Conservation (phyloP, 2,329 filamentous ascomycete genomes). For the Kalmusia sp. region DNA sequence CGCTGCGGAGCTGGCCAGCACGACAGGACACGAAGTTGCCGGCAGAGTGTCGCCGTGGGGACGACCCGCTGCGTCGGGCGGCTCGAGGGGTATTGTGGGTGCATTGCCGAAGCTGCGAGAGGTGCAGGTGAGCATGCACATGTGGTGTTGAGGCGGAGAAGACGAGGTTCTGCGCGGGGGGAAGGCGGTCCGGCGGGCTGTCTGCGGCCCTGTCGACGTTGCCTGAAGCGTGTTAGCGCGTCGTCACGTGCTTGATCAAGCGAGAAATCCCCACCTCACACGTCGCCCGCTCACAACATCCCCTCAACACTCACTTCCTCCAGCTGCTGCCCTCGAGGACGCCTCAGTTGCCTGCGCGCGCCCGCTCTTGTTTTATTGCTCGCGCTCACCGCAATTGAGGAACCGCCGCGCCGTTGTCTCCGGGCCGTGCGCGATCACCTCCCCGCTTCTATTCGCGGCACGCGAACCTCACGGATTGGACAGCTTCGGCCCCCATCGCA, state of each 20-base stretch:
- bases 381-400: slow-evolving; percentile 18
- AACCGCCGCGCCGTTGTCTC: slow-evolving; percentile 31
- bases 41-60: background rate
- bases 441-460: slow-evolving; percentile 48
- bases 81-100: slow-evolving; percentile 17
- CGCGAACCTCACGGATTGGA: slow-evolving; percentile 50
- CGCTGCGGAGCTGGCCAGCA: background rate
- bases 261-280: slow-evolving; percentile 41
- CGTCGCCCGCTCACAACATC: slow-evolving; percentile 34
- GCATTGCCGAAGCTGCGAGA: slow-evolving; percentile 19
- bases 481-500: slow-evolving; percentile 44
- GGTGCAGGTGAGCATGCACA: slow-evolving; percentile 24
- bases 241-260: slow-evolving; percentile 36
- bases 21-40: background rate
- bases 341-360: slow-evolving; percentile 18
- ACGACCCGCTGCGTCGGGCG: slow-evolving; percentile 12
- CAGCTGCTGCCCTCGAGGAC: slow-evolving; percentile 8
- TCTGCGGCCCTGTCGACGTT: slow-evolving; percentile 21
- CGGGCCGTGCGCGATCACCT: slow-evolving; percentile 44
- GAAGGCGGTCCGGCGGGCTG: slow-evolving; percentile 23
- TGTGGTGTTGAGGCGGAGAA: slow-evolving; percentile 27
- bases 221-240: slow-evolving; percentile 22
- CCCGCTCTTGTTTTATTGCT: slow-evolving; percentile 5
- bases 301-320: slow-evolving; percentile 14
- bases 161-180: slow-evolving; percentile 13